Conservation (phyloP, 768 basidiomycete species). For the Plicaturopsis crispa region DNA sequence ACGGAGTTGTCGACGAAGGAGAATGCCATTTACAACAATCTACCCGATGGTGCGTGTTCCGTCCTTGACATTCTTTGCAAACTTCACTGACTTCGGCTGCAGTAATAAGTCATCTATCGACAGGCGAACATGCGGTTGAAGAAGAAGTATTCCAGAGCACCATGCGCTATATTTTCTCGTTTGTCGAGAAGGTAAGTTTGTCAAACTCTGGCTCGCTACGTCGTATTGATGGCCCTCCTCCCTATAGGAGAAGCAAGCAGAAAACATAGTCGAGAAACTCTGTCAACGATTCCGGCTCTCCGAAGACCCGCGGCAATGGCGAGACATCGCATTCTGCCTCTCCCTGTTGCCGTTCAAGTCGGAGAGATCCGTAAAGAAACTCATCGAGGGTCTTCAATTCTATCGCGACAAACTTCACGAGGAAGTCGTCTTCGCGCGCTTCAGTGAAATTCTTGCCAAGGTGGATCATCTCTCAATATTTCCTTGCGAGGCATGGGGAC, state of each 20-base stretch:
- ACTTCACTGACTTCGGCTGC: conserved; percentile 5
- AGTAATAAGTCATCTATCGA: conserved; percentile 94
- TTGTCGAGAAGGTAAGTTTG: conserved; percentile 82
- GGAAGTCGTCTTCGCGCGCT: conserved; percentile 66
- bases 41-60: conserved; percentile 74
- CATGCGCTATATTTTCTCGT: conserved; percentile 91
- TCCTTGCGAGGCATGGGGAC: conserved; percentile 1
- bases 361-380: conserved; percentile 91
- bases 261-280: conserved; percentile 94
- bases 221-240: not conserved
- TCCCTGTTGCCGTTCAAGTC: conserved; percentile 95
- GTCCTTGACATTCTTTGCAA: not conserved
- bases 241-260: conserved; percentile 91
- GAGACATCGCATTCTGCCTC: conserved; percentile 93
- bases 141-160: conserved; percentile 90
- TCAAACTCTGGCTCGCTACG: not conserved
- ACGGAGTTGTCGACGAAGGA: conserved; percentile 94
- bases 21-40: conserved; percentile 97
- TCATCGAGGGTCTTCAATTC: conserved; percentile 85
- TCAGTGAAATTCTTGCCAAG: conserved; percentile 89
- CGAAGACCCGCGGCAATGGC: conserved; percentile 91
- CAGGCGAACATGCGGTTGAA: conserved; percentile 85
- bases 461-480: conserved; percentile 23
- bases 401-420: conserved; percentile 98
- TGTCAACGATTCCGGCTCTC: conserved; percentile 91